A percentile compares a stretch with the other conserved stretches of the same genome.
These are phyloP conservation scores for Saccharomycopsis crataegensis DNA, from an alignment of 1,139 yeast genomes.

Conservation along the genomic window DNA sequence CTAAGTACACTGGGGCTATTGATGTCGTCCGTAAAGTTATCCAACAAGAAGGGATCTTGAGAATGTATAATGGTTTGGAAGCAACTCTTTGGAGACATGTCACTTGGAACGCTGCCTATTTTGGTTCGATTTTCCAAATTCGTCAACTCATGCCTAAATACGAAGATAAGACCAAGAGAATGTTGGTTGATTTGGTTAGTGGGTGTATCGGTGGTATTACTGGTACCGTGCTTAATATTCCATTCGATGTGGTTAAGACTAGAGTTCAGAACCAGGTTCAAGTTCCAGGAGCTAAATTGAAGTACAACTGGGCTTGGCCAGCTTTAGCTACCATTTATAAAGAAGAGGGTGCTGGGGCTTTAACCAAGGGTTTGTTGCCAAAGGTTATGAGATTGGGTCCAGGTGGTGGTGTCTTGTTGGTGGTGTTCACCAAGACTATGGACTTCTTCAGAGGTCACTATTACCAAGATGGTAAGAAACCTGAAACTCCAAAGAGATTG, in stretches of 20 bases:
- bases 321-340: slow-evolving; percentile 65
- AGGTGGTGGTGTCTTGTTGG: slow-evolving; percentile 96
- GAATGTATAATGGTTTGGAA: slow-evolving; percentile 91
- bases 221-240: slow-evolving; percentile 91
- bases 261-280: slow-evolving; percentile 87
- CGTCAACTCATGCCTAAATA: slow-evolving; percentile 76
- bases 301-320: slow-evolving; percentile 90
- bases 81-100: slow-evolving; percentile 97
- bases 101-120: slow-evolving; percentile 97
- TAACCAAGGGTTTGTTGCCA: slow-evolving; percentile 93
- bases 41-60: slow-evolving; percentile 67
- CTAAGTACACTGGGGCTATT: slow-evolving; percentile 76
- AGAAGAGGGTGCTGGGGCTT: slow-evolving; percentile 86
- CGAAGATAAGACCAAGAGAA: slow-evolving; percentile 58
- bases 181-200: slow-evolving; percentile 78
- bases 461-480: slow-evolving; percentile 28
- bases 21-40: slow-evolving; percentile 75
- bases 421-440: slow-evolving; percentile 91
- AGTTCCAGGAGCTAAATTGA: slow-evolving; percentile 53
- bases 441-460: slow-evolving; percentile 78
- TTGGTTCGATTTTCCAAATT: slow-evolving; percentile 88
- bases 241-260: slow-evolving; percentile 96
- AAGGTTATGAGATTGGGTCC: slow-evolving; percentile 97
- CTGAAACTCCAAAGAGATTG: background rate
- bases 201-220: slow-evolving; percentile 96